phyloP scores from a whole-genome alignment of 116 monocot species.

The Phalaenopsis hybrid region DNA sequence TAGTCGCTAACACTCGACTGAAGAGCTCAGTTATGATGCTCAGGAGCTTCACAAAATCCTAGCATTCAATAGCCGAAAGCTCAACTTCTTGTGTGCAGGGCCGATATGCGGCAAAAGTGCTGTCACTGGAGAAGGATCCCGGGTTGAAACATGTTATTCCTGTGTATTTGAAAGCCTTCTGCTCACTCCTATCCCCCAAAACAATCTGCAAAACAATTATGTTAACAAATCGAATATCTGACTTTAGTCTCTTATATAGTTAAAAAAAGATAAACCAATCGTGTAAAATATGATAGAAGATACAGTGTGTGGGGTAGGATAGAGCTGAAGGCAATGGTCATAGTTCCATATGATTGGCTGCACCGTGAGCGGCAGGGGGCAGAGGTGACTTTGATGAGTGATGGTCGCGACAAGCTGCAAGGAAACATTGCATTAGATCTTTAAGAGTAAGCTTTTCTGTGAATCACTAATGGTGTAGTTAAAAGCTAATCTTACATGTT shows the following conservation, averaged over 20 bases:
- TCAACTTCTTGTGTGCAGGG: constrained; percentile 89
- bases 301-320: constrained; percentile 93
- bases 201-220: constrained; percentile 59
- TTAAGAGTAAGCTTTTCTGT: not conserved
- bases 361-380: constrained; percentile 84
- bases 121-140: constrained; percentile 83
- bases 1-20: no score
- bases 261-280: not conserved
- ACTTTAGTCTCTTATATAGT: not conserved
- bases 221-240: not conserved
- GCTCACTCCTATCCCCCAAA: constrained; percentile 85
- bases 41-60: not conserved
- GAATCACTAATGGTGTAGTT: not conserved
- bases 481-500: constrained; percentile 45
- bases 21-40: no score
- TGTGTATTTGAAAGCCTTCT: constrained; percentile 85
- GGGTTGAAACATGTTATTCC: constrained; percentile 97
- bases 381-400: constrained; percentile 97
- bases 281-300: not conserved
- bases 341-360: constrained; percentile 99
- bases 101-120: constrained; percentile 86
- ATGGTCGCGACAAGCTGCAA: constrained; percentile 96
- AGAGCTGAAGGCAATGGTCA: constrained; percentile 84
- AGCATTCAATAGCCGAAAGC: constrained; percentile 58
- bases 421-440: not conserved